A percentile compares a stretch with the other conserved stretches of the same genome.
phyloP scores from a whole-genome alignment of 164 flowering plant species.

The Cinnamomum micranthum region DNA sequence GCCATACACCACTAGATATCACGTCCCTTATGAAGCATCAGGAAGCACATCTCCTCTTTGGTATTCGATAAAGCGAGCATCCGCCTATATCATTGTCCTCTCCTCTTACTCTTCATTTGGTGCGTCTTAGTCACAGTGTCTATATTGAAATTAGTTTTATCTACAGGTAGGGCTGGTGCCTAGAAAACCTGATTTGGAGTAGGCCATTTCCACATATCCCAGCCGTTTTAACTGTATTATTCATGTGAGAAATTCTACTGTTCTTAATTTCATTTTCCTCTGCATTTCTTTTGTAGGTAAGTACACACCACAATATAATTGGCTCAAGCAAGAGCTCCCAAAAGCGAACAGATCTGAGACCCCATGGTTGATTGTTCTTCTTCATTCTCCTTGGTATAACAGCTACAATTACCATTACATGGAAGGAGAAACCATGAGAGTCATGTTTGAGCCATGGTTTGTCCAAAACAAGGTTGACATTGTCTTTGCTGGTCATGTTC shows the following conservation, averaged over 20 bases:
- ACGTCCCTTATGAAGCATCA: conserved; percentile 55
- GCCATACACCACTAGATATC: conserved; percentile 51
- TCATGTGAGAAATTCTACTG: not conserved
- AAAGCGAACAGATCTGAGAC: conserved; percentile 75
- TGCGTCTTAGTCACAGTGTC: conserved; percentile 11
- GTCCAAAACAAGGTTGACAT: conserved; percentile 75
- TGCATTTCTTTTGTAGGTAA: conserved; percentile 26
- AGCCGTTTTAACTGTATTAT: not conserved
- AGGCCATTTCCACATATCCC: no score
- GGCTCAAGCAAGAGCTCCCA: conserved; percentile 59
- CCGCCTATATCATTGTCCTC: conserved; percentile 71
- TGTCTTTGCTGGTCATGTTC: conserved; percentile 88
- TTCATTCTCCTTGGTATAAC: conserved; percentile 69
- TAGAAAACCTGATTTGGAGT: no score
- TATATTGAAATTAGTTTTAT: not conserved
- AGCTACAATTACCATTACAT: conserved; percentile 69
- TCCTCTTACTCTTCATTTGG: conserved; percentile 78
- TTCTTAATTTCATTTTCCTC: no score
- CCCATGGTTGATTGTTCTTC: conserved; percentile 84
- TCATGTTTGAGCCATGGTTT: conserved; percentile 65
- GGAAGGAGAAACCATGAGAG: conserved; percentile 92
- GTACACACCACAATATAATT: conserved; percentile 70
- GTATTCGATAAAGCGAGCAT: conserved; percentile 88
- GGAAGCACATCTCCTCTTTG: conserved; percentile 57
- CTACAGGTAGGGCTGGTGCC: no score